Evolutionary conservation across 2,329 filamentous ascomycete genomes (phyloP), one percentile per base, ranked within the genome.

Genomic region (Cladosporium colombiae): DNA sequence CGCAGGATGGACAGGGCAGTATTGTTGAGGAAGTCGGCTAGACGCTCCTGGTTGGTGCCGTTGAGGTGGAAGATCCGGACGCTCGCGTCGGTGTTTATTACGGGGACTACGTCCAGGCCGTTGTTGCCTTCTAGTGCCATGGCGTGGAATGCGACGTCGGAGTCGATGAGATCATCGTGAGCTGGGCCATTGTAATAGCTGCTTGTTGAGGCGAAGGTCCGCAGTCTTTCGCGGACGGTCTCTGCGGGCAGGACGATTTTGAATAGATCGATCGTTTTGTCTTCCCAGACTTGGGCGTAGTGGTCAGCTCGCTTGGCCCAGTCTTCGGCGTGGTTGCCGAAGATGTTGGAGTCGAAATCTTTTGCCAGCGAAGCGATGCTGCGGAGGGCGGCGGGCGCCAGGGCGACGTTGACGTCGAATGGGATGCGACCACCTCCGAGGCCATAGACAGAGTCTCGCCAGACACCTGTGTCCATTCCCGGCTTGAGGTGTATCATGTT

Each of bases 51-150:
- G 55, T 87, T 80, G 1, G 85, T 86, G 0, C 83, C 81, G 69
- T 88, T 87, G 49, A 88, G 79, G 1, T 89, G 76, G 73, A 87
- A 88, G 66, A 84, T 82, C 1, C 85, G 84, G 77, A 88, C 89
- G 61, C 82, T 8, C 23, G 44, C 44, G 44, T 49, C 44, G 18
- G 44, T 49, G 44, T 49, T n/a, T 18, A 49, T 21, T 3, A 49
- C 44, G 8, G 44, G 44, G 8, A 49, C 44, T 16, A 49, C 11
- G 44, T 49, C 44, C 18, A 49, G 44, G 18, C 18, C 44, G 21
- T 49, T 49, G 11, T 21, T 23, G 5, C 44, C 44, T 21, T 49
- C 44, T 5, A 49, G 18, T 11, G 44, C 44, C 44, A 49, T 21
- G 1, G 44, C 21, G 44, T 49, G 44, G 18, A 23, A 49, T 49